Percentiles rank a stretch among this genome's conserved stretches.
phyloP scores from a whole-genome alignment of 495 filamentous ascomycete genomes.

The Penicillium lividum region DNA sequence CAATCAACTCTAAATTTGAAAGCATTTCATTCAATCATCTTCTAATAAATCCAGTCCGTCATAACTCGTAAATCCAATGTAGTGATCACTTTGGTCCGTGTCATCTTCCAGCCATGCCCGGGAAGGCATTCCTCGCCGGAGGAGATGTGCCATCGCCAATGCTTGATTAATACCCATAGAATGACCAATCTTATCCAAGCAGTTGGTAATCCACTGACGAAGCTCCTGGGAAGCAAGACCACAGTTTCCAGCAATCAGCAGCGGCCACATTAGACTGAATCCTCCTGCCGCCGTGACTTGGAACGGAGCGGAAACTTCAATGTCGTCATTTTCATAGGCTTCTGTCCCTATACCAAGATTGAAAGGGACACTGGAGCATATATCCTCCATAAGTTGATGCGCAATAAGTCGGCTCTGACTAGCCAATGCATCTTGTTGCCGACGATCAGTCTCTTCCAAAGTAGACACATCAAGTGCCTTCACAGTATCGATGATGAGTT shows the following conservation, averaged over 20 bases:
- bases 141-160: constrained; percentile 14
- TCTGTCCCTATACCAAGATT: constrained; percentile 25
- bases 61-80: neutral
- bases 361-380: constrained; percentile 35
- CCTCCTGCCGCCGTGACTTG: constrained; percentile 8
- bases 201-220: constrained; percentile 14
- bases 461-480: neutral
- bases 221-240: constrained; percentile 6
- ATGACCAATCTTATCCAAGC: constrained; percentile 19
- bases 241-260: constrained; percentile 27
- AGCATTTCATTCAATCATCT: neutral
- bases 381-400: constrained; percentile 32
- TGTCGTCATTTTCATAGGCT: neutral
- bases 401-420: constrained; percentile 19
- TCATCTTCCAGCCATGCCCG: constrained; percentile 2
- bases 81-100: neutral
- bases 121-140: constrained; percentile 13
- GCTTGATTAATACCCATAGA: constrained; percentile 21
- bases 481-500: constrained; percentile 15
- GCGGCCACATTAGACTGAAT: constrained; percentile 21
- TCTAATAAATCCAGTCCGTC: neutral
- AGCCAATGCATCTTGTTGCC: neutral
- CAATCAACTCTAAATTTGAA: neutral
- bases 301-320: constrained; percentile 4
- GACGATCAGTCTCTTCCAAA: neutral